Base-by-base conservation (phyloP, 176 grass and related monocot species). In the Musa beccarii region DNA sequence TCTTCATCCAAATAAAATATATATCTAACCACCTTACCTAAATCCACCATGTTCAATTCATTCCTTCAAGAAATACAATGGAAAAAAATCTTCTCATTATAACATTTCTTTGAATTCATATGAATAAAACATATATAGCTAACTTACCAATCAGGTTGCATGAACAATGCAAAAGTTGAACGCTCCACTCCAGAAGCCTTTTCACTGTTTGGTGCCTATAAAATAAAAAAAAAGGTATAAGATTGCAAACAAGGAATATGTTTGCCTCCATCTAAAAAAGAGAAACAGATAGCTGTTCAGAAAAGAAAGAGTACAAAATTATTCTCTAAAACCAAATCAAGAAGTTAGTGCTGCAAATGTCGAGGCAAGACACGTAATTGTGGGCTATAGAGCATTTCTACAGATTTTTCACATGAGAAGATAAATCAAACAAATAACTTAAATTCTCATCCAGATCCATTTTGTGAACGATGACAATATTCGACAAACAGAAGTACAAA, bases 131-230 rank as follows among this genome's bases (percentile, higher is more conserved):
- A 10, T 61, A 29, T 2, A 19, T 0, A 49, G 26, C 10, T 50
- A 67, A 19, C 77, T 16, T 93, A 93, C 94, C 90, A 98, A 77
- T 93, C 86, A n/a, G 88, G 94, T 80, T 98, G 94, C 90, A 98
- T 91, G 75, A 98, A 98, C 84, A 98, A 71, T 78, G 90, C 90
- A 26, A 98, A 93, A 25, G 90, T 98, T 72, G 80, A 93, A 11
- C 94, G 86, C 11, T 91, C 94, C 85, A 98, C 83, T 71, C 85
- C 81, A 63, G 82, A 84, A 70, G 86, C 84, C 79, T 85, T 87
- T 85, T 86, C 82, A 55, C 84, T 50, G 57, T 43, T 93, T 50
- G 94, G 90, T 80, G 90, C 90, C 94, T 98, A 69, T 55, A 49
- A 85, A 76, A 81, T 68, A 76, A 66, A 28, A 56, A 75, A 12